Base-by-base conservation (phyloP, 768 basidiomycete species). In the Collybia sp. region DNA sequence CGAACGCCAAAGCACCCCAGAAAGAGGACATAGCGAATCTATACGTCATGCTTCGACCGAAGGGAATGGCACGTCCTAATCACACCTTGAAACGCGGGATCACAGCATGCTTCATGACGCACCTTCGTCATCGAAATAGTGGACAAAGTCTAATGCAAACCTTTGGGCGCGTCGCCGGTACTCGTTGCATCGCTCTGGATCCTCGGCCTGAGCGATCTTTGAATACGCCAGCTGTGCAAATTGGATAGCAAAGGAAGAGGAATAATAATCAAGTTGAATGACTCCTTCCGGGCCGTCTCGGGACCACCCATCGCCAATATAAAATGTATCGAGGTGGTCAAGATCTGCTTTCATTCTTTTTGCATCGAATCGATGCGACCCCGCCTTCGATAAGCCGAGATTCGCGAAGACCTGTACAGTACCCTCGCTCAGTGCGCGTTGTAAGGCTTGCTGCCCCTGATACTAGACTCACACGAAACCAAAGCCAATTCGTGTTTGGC, bases 401-500 rank as follows among this genome's bases (percentile, higher is more conserved):
- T 88, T 90, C 13, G 86, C 80, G 55, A 88, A 87, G 0, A 85
- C 81, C 81, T 85, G 25, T 32, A 50, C 5, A 6, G 9, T 17
- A 33, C 19, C 45, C 42, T 30, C 43, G 19, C 19, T 45, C 20
- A 45, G 46, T 25, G 35, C 19, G 30, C 31, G 25, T 12, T 40
- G 40, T 36, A 30, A 39, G 32, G 43, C 35, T 25, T 25, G 3
- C 25, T 25, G 25, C 8, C 25, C 25, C 25, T 25, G 25, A 25
- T 36, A 40, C 12, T 10, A 30, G 12, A 64, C 76, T 37, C 46
- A 81, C 85, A 47, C 85, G 72, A 64, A 88, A 88, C 86, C 86
- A 88, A 5, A 90, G 70, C 85, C 86, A 88, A 55, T 88, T 88
- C 6, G 85, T 88, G 57, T 88, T 84, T 18, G 85, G 85, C 85